These are phyloP conservation scores for Zea luxurians DNA, from an alignment of 176 grass and related monocot species.

Conservation along the genomic window DNA sequence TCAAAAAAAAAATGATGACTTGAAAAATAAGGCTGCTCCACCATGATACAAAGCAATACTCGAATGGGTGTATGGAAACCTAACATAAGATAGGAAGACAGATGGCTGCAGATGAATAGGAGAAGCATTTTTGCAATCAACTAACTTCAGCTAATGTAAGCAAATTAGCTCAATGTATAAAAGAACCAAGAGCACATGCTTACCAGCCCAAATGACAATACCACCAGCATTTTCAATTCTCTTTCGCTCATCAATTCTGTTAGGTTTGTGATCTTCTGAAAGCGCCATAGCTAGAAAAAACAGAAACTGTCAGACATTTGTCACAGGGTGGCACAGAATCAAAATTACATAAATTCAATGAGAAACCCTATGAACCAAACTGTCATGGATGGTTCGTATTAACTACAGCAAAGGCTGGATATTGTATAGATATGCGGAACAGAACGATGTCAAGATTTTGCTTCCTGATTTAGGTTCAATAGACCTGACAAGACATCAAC, in stretches of 20 bases:
- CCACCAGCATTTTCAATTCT: slow-evolving; percentile 92
- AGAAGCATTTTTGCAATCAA: not conserved
- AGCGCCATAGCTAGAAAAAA: slow-evolving; percentile 76
- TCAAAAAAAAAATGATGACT: slow-evolving; percentile 23
- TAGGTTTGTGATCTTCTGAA: slow-evolving; percentile 94
- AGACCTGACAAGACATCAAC: slow-evolving; percentile 6
- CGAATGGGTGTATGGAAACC: not conserved
- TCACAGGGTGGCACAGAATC: not conserved
- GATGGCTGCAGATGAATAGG: slow-evolving; percentile 34
- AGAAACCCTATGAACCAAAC: not conserved
- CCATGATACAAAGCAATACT: not conserved
- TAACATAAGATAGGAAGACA: slow-evolving; percentile 4
- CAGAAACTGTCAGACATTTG: slow-evolving; percentile 19
- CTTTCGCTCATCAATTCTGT: slow-evolving; percentile 74
- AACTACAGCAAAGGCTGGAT: not conserved
- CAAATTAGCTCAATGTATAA: not conserved
- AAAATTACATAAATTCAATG: slow-evolving; percentile 27
- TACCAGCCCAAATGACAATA: slow-evolving; percentile 94
- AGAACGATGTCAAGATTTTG: not conserved
- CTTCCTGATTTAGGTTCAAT: not conserved
- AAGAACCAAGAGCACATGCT: slow-evolving; percentile 39
- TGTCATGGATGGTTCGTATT: not conserved
- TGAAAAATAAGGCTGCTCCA: not conserved
- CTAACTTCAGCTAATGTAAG: not conserved
- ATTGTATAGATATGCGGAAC: not conserved